These are phyloP conservation scores for Leptographium lundbergii DNA, from an alignment of 2,329 filamentous ascomycete species.

Conservation along the genomic window DNA sequence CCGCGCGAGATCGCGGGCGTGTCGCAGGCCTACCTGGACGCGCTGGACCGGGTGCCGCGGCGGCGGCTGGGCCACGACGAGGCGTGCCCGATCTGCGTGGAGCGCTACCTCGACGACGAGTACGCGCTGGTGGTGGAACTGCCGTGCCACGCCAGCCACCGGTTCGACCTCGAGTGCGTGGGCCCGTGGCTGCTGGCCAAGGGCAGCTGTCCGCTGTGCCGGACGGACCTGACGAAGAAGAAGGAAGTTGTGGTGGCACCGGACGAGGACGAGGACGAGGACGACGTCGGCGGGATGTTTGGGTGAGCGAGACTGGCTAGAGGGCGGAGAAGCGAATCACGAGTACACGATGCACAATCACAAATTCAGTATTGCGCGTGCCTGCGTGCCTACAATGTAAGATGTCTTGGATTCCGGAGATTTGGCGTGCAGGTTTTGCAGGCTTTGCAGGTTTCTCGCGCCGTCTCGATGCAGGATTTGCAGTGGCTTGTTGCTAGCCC, in stretches of 20 bases:
- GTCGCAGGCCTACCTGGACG: slow-evolving; percentile 45
- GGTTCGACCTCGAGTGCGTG: slow-evolving; percentile 56
- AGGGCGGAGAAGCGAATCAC: background rate
- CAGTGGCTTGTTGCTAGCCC: too few relatives aligned
- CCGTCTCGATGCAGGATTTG: too few relatives aligned
- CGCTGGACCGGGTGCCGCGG: slow-evolving; percentile 43
- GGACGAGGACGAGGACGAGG: slow-evolving; percentile 38
- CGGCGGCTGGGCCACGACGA: slow-evolving; percentile 37
- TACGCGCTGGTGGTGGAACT: slow-evolving; percentile 52
- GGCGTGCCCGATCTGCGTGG: slow-evolving; percentile 50
- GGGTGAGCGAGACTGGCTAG: slow-evolving; percentile 7
- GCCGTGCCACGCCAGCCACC: slow-evolving; percentile 45
- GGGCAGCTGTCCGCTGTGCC: slow-evolving; percentile 51
- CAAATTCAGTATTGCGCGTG: too few relatives aligned
- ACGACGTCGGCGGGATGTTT: slow-evolving; percentile 18
- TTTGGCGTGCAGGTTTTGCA: too few relatives aligned
- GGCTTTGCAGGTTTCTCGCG: too few relatives aligned
- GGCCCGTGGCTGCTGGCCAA: slow-evolving; percentile 52
- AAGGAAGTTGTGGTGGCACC: slow-evolving; percentile 29
- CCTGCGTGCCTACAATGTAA: too few relatives aligned
- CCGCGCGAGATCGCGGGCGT: slow-evolving; percentile 41
- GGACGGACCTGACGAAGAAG: slow-evolving; percentile 47
- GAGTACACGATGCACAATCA: too few relatives aligned
- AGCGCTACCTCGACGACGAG: slow-evolving; percentile 46
- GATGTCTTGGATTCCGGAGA: too few relatives aligned